Conservation (phyloP, 1,284 basidiomycete genomes). For the Cerioporus squamosus region DNA sequence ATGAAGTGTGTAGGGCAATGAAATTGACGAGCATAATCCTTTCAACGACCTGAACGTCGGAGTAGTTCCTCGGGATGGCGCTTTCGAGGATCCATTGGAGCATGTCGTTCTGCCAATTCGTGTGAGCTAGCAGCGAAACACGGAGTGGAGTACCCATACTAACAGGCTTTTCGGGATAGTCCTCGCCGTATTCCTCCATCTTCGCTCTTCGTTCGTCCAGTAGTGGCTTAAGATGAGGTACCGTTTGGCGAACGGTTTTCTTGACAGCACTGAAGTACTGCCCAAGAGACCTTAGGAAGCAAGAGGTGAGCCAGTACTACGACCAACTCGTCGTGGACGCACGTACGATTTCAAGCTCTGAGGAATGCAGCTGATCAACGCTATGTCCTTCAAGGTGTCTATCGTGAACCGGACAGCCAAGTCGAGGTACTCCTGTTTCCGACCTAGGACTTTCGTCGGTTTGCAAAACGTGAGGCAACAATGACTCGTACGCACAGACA, state of each 20-base stretch:
- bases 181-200: conserved; percentile 36
- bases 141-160: background rate
- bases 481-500: too few species aligned
- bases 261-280: conserved; percentile 6
- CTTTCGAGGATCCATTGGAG: conserved; percentile 34
- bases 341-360: conserved; percentile 33
- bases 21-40: conserved; percentile 35
- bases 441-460: too few species aligned
- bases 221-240: conserved; percentile 7
- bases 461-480: too few species aligned
- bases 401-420: too few species aligned
- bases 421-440: too few species aligned
- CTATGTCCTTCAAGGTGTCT: background rate
- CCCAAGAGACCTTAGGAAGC: conserved; percentile 9
- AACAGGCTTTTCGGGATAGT: conserved; percentile 41
- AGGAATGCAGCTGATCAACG: conserved; percentile 30
- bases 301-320: too few species aligned
- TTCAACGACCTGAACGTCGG: conserved; percentile 22
- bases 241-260: background rate
- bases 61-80: conserved; percentile 15
- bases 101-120: conserved; percentile 26
- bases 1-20: conserved; percentile 38
- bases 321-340: background rate
- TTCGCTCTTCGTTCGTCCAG: conserved; percentile 39
- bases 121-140: background rate